Percentiles rank a stretch among this genome's conserved stretches.
Evolutionary conservation across 2,329 filamentous ascomycete species (phyloP).

Genomic region (Leptographium flavum): DNA sequence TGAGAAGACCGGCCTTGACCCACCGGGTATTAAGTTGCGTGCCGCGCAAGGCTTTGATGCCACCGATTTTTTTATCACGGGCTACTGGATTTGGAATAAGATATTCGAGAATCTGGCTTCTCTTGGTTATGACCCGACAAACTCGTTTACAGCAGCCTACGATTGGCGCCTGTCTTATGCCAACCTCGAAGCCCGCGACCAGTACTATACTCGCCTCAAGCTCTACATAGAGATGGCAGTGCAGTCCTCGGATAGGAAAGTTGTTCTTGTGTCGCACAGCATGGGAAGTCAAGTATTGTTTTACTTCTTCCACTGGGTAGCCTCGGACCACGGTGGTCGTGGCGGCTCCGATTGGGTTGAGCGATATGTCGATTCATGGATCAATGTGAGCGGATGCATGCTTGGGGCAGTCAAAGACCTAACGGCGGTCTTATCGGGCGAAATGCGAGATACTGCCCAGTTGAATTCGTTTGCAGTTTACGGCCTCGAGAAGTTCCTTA

Average conservation of each 20-base stretch:
- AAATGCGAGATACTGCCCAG: slow-evolving; percentile 97
- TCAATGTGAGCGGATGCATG: slow-evolving; percentile 98
- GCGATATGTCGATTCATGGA: slow-evolving; percentile 80
- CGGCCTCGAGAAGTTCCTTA: slow-evolving; percentile 88
- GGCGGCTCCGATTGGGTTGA: slow-evolving; percentile 87
- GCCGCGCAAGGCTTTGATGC: slow-evolving; percentile 95
- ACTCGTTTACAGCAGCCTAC: slow-evolving; percentile 56
- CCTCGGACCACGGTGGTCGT: slow-evolving; percentile 60
- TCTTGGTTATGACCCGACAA: slow-evolving; percentile 84
- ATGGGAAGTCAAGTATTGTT: slow-evolving; percentile 96
- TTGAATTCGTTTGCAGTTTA: slow-evolving; percentile 95
- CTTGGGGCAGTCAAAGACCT: slow-evolving; percentile 84
- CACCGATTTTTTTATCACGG: slow-evolving; percentile 82
- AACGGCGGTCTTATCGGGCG: slow-evolving; percentile 80
- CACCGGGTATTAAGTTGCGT: slow-evolving; percentile 75
- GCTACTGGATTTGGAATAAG: slow-evolving; percentile 99
- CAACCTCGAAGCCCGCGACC: slow-evolving; percentile 80
- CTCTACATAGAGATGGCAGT: slow-evolving; percentile 77
- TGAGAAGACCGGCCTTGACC: slow-evolving; percentile 79
- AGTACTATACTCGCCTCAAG: slow-evolving; percentile 87
- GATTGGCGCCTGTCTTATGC: slow-evolving; percentile 88
- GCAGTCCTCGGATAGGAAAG: slow-evolving; percentile 60
- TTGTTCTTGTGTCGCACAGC: slow-evolving; percentile 79
- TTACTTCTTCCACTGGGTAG: slow-evolving; percentile 67
- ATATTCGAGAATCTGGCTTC: slow-evolving; percentile 94